A percentile compares a stretch with the other conserved stretches of the same genome.
Conservation (phyloP, 225 moss, liverwort and hornwort genomes). For the Pseudisothecium myosuroides region DNA sequence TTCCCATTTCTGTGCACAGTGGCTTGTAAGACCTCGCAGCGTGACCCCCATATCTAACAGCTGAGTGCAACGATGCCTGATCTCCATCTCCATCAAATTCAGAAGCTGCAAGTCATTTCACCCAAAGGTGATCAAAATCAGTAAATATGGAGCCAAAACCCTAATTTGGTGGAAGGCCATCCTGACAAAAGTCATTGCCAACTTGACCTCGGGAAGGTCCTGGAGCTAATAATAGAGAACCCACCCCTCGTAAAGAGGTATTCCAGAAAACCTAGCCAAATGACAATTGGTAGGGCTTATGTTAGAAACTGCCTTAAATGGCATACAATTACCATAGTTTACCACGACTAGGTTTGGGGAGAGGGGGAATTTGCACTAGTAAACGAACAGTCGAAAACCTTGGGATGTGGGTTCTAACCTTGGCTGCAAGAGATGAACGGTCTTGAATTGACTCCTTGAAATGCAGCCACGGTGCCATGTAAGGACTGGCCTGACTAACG, state of each 20-base stretch:
- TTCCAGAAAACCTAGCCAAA: neutral
- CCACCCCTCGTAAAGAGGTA: neutral
- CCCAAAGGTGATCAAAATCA: neutral
- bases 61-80: conserved; percentile 60
- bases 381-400: neutral
- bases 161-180: neutral
- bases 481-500: conserved; percentile 88
- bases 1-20: conserved; percentile 74
- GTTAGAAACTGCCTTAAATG: neutral
- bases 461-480: conserved; percentile 64
- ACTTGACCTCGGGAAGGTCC: neutral
- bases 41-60: conserved; percentile 41
- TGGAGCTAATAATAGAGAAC: neutral
- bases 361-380: neutral
- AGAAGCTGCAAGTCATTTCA: conserved; percentile 24
- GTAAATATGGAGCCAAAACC: neutral
- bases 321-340: neutral
- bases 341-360: neutral
- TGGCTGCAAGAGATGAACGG: neutral
- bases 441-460: conserved; percentile 47
- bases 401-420: conserved; percentile 1
- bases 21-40: conserved; percentile 57
- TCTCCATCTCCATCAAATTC: conserved; percentile 37
- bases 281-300: neutral
- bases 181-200: neutral